Base-by-base conservation (phyloP, 768 basidiomycete species). In the Pholiota conissans region DNA sequence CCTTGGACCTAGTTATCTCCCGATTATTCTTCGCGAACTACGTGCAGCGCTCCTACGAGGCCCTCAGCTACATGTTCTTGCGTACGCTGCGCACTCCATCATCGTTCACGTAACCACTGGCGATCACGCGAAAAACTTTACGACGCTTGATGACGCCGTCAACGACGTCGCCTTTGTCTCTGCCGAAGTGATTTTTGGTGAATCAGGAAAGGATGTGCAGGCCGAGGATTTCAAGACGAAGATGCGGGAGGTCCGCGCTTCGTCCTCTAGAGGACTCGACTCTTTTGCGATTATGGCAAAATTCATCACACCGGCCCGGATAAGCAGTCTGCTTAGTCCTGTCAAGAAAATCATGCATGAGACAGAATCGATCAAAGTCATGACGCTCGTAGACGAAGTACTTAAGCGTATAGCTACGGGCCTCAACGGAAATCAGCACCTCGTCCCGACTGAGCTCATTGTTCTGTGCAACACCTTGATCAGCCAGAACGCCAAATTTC, bases 211-310 rank as follows among this genome's bases (percentile, higher is more conserved):
- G 70, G 93, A 98, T 65, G 87, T 91, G 0, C 84, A 87, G 56
- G 79, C 88, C 3, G 93, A 95, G 63, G 95, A 89, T 24, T 98
- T 96, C 84, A 93, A 88, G 75, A 95, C 94, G 16, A 95, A 91
- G 72, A 91, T 94, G 85, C 83, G 90, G 20, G 96, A 99, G 74
- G 96, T 95, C 27, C 82, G 86, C 29, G 82, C 85, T 9, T 93
- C 93, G 24, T 81, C 87, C 2, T 84, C 91, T n/a, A 86, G 86
- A 67, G 93, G 89, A 2, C 74, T 96, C 29, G 94, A 98, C 67
- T 87, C 91, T 0, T 93, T 97, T 65, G 84, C 86, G 13, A 82
- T 94, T 56, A 74, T 92, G 29, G 89, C 96, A 9, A 87, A 87
- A 60, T 78, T 83, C 63, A 83, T 95, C 58, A 89, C 91, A 0